Conservation (phyloP, 306 rosid species). For the Macrotyloma uniflorum region DNA sequence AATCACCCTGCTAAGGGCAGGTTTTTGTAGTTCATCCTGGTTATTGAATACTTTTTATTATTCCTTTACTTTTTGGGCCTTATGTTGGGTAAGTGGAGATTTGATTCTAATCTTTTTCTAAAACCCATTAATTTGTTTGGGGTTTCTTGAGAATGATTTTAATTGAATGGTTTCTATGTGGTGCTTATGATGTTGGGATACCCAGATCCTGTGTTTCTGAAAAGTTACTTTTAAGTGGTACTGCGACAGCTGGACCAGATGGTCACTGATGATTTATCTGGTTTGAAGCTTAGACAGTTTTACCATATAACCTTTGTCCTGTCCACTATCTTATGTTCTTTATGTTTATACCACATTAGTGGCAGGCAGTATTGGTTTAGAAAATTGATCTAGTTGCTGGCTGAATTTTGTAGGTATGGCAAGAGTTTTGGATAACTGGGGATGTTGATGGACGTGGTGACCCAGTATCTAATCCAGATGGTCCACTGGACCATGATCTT, state of each 20-base stretch:
- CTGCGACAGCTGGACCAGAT: neutral
- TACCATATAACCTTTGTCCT: constrained; percentile 19
- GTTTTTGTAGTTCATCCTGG: neutral
- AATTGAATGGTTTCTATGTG: constrained; percentile 14
- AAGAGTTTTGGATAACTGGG: constrained; percentile 99
- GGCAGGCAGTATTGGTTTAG: constrained; percentile 1
- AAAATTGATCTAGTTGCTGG: constrained; percentile 35
- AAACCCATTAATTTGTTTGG: neutral
- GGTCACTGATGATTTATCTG: constrained; percentile 17
- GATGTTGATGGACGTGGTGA: constrained; percentile 92
- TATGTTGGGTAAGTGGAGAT: neutral
- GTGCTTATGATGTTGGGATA: constrained; percentile 16
- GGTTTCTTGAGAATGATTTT: constrained; percentile 26
- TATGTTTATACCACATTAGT: constrained; percentile 5
- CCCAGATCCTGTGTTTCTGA: constrained; percentile 6
- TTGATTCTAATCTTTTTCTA: neutral
- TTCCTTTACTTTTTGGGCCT: neutral
- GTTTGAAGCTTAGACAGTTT: constrained; percentile 25
- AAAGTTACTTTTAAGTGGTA: constrained; percentile 10
- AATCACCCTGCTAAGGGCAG: neutral
- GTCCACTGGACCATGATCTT: constrained; percentile 93
- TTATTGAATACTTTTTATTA: neutral
- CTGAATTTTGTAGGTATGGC: constrained; percentile 79
- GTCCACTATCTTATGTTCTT: constrained; percentile 13
- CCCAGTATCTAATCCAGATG: constrained; percentile 82